Conservation (phyloP, 2,329 filamentous ascomycete genomes). For the Sclerotinia borealis region DNA sequence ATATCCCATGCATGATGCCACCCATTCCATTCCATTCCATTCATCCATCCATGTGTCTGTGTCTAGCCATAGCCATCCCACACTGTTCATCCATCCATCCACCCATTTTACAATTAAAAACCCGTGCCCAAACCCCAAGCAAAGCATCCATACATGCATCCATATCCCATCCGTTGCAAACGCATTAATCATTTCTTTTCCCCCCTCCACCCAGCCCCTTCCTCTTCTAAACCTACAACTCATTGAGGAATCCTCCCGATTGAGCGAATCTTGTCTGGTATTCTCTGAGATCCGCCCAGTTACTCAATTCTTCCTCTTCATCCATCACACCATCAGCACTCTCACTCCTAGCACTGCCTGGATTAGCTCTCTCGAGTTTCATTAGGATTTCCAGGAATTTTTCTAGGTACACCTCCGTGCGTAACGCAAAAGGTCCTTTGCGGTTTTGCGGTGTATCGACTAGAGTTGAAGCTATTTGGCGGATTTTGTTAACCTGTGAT, state of each 20-base stretch:
- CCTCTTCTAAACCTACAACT: background rate
- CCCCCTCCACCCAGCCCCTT: background rate
- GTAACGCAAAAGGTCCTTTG: constrained; percentile 45
- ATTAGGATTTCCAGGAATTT: constrained; percentile 70
- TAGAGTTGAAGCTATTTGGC: constrained; percentile 74
- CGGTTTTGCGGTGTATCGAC: constrained; percentile 54
- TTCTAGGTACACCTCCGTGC: constrained; percentile 65
- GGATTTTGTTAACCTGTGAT: constrained; percentile 66
- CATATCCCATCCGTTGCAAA: background rate
- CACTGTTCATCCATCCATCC: background rate
- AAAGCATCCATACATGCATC: background rate
- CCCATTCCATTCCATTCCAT: background rate
- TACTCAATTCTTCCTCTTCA: constrained; percentile 69
- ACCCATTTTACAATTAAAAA: background rate
- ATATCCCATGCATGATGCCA: background rate
- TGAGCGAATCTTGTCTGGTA: constrained; percentile 69
- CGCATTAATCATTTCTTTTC: background rate
- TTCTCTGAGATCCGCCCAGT: constrained; percentile 74
- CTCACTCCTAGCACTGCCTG: constrained; percentile 38
- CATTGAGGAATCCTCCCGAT: constrained; percentile 47
- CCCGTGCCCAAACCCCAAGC: background rate
- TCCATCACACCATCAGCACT: constrained; percentile 42
- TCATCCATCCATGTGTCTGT: background rate
- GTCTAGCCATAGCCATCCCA: too few relatives aligned
- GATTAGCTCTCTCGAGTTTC: constrained; percentile 53